These are phyloP conservation scores for Adansonia digitata DNA, from an alignment of 345 rosid genomes.

Conservation along the genomic window DNA sequence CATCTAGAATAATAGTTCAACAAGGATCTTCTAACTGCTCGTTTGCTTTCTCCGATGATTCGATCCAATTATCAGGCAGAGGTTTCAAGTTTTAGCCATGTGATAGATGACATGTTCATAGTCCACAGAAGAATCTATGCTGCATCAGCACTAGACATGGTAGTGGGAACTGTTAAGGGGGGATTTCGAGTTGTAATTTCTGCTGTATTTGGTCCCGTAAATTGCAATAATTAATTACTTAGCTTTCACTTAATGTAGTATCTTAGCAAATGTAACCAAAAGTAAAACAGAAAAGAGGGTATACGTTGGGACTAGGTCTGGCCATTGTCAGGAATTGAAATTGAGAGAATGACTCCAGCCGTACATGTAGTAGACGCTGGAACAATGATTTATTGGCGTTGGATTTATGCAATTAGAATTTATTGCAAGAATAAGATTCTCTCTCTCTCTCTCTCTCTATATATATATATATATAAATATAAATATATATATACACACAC, in stretches of 20 bases:
- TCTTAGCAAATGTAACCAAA: slow-evolving; percentile 14
- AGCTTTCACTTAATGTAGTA: slow-evolving; percentile 6
- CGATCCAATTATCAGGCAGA: slow-evolving; percentile 24
- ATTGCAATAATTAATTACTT: slow-evolving; percentile 14
- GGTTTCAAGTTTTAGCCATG: slow-evolving; percentile 2
- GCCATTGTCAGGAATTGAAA: slow-evolving; percentile 3
- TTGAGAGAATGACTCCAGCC: slow-evolving; percentile 18
- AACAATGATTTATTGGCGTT: slow-evolving; percentile 32
- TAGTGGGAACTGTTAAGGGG: not conserved
- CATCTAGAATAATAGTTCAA: slow-evolving; percentile 44
- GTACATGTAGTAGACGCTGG: slow-evolving; percentile 14
- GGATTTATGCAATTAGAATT: slow-evolving; percentile 25
- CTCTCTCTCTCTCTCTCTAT: no score
- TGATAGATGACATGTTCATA: slow-evolving; percentile 4
- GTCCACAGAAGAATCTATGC: not conserved
- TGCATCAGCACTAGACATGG: not conserved
- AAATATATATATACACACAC: no score
- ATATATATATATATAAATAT: no score
- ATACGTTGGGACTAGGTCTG: slow-evolving; percentile 10
- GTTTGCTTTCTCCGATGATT: slow-evolving; percentile 68
- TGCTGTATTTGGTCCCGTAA: slow-evolving; percentile 14
- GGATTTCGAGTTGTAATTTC: not conserved
- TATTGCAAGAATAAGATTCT: slow-evolving; percentile 36
- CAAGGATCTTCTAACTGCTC: slow-evolving; percentile 76
- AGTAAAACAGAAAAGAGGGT: not conserved